A percentile compares a stretch with the other conserved stretches of the same genome.
Conservation (phyloP, 1,139 yeast species). For the Taiozyma sp. region DNA sequence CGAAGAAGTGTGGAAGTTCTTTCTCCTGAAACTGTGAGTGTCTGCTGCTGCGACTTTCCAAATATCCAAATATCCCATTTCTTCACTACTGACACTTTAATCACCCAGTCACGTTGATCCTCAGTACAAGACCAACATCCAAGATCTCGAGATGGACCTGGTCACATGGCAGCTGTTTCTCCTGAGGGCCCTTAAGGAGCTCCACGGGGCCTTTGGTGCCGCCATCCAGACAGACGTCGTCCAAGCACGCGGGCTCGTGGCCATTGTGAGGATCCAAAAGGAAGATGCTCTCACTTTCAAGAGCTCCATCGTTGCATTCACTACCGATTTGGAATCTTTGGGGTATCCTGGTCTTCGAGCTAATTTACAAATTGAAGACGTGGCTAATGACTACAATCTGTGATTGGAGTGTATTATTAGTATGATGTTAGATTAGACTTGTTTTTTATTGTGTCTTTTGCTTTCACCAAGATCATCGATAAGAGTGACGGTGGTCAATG, state of each 20-base stretch:
- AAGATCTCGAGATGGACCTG: slow-evolving; percentile 23
- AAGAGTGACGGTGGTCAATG: neutral
- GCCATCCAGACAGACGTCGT: slow-evolving; percentile 29
- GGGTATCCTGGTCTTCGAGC: slow-evolving; percentile 23
- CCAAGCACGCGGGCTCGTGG: slow-evolving; percentile 18
- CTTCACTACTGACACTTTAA: neutral
- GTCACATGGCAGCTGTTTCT: slow-evolving; percentile 34
- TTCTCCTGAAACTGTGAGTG: slow-evolving; percentile 12
- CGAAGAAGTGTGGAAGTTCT: slow-evolving; percentile 5
- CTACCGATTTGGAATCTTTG: slow-evolving; percentile 22
- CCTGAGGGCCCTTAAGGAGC: slow-evolving; percentile 26
- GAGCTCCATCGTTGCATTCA: slow-evolving; percentile 26
- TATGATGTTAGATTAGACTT: neutral
- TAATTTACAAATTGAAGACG: slow-evolving; percentile 16
- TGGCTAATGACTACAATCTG: slow-evolving; percentile 2
- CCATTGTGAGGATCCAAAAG: slow-evolving; percentile 24
- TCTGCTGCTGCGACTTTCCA: neutral
- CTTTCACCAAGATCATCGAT: neutral
- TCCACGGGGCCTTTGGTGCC: slow-evolving; percentile 35
- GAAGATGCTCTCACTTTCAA: slow-evolving; percentile 26
- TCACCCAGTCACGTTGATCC: slow-evolving; percentile 7
- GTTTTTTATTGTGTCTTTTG: neutral
- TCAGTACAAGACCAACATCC: slow-evolving; percentile 14
- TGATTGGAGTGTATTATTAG: neutral
- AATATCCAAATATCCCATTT: neutral